phyloP scores from a whole-genome alignment of 1,139 yeast genomes.

The Blastobotrys proliferans region DNA sequence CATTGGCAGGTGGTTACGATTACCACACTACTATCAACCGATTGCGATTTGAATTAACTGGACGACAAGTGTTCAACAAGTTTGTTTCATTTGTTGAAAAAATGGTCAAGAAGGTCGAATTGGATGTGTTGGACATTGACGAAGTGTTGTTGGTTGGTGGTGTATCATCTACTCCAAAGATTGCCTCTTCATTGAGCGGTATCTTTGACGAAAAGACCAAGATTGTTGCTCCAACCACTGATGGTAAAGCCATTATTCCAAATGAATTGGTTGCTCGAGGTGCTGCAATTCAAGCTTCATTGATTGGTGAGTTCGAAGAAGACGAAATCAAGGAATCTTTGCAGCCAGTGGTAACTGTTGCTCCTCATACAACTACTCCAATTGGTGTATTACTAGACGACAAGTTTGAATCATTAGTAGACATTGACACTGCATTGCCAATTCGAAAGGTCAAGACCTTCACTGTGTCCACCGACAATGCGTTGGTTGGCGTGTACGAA shows the following conservation, averaged over 20 bases:
- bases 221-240: slow-evolving; percentile 72
- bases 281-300: slow-evolving; percentile 94
- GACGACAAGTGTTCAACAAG: slow-evolving; percentile 70
- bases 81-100: slow-evolving; percentile 74
- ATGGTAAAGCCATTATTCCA: slow-evolving; percentile 78
- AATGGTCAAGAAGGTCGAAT: slow-evolving; percentile 74
- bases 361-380: slow-evolving; percentile 80
- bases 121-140: slow-evolving; percentile 82
- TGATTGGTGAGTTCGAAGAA: slow-evolving; percentile 77
- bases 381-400: slow-evolving; percentile 78
- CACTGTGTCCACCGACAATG: slow-evolving; percentile 56
- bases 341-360: slow-evolving; percentile 81
- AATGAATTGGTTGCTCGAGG: slow-evolving; percentile 90
- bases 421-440: slow-evolving; percentile 88
- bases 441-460: slow-evolving; percentile 72
- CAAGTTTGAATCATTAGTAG: slow-evolving; percentile 66
- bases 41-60: slow-evolving; percentile 85
- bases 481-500: slow-evolving; percentile 71
- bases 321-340: slow-evolving; percentile 83
- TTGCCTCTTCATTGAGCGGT: slow-evolving; percentile 67
- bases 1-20: slow-evolving; percentile 90
- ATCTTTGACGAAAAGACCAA: slow-evolving; percentile 60
- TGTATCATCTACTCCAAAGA: slow-evolving; percentile 85
- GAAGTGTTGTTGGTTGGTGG: slow-evolving; percentile 95
- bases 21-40: slow-evolving; percentile 92